These are phyloP conservation scores for Centaurea solstitialis DNA, from an alignment of 129 eudicot species.

Conservation along the genomic window DNA sequence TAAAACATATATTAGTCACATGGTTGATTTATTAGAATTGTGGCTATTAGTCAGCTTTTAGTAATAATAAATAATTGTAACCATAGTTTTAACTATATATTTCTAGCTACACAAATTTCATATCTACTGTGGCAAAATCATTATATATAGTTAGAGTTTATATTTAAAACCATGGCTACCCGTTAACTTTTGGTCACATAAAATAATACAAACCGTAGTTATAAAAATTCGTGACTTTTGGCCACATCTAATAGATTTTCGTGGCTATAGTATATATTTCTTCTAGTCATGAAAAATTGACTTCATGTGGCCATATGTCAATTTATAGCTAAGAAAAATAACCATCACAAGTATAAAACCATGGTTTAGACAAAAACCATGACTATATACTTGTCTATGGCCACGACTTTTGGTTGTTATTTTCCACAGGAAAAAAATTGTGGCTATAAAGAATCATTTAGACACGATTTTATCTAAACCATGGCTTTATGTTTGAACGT, in stretches of 20 bases:
- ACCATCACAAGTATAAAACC: not conserved
- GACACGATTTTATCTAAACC: not conserved
- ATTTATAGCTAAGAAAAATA: too few relatives aligned
- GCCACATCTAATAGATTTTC: not conserved
- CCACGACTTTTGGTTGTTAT: not conserved
- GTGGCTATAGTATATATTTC: not conserved
- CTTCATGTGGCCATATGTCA: too few relatives aligned
- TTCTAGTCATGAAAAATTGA: too few relatives aligned
- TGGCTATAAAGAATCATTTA: not conserved
- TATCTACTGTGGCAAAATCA: not conserved
- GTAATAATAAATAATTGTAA: too few relatives aligned
- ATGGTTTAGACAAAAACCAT: not conserved
- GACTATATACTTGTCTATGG: not conserved
- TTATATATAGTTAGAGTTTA: too few relatives aligned
- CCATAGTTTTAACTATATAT: not conserved
- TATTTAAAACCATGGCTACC: not conserved
- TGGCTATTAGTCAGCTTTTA: not conserved
- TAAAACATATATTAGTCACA: not conserved
- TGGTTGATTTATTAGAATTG: not conserved
- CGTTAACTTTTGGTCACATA: not conserved
- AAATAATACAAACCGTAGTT: too few relatives aligned
- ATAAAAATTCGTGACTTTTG: not conserved
- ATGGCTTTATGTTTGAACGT: not conserved
- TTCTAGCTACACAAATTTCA: not conserved
- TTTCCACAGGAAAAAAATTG: not conserved